Conservation (phyloP, 768 basidiomycete genomes). For the Phanerodontia chrysosporium region DNA sequence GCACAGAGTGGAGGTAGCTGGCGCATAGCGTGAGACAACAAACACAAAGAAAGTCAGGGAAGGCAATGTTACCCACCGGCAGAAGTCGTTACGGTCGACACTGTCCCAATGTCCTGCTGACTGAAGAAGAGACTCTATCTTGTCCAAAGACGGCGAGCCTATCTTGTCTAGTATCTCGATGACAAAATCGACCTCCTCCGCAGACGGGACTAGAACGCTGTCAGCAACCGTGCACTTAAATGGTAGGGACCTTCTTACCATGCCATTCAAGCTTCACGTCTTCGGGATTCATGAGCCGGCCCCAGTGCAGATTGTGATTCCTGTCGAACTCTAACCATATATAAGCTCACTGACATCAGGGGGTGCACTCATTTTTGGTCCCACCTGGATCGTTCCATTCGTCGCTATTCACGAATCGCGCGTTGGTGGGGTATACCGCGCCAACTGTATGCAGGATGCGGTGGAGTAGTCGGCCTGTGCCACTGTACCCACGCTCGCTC, state of each 20-base stretch:
- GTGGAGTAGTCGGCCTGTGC: constrained; percentile 72
- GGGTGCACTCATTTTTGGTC: constrained; percentile 14
- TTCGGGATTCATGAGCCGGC: constrained; percentile 67
- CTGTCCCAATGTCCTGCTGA: constrained; percentile 58
- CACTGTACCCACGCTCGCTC: constrained; percentile 84
- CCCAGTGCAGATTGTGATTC: constrained; percentile 72
- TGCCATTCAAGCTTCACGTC: constrained; percentile 91
- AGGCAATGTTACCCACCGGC: constrained; percentile 49
- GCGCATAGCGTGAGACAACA: background rate
- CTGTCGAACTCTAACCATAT: constrained; percentile 51
- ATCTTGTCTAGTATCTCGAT: constrained; percentile 72
- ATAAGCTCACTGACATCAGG: background rate
- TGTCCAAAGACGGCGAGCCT: constrained; percentile 60
- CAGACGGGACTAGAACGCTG: constrained; percentile 44
- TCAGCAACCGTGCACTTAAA: constrained; percentile 6
- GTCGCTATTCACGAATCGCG: constrained; percentile 76
- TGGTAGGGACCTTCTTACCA: constrained; percentile 36
- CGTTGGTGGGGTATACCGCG: constrained; percentile 72
- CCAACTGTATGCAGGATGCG: constrained; percentile 73
- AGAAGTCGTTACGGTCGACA: constrained; percentile 74
- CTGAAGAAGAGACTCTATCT: constrained; percentile 60
- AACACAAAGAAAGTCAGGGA: background rate
- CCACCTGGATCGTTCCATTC: constrained; percentile 77
- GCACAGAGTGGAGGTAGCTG: constrained; percentile 65
- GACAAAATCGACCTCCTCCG: constrained; percentile 74